Evolutionary conservation across 2,329 filamentous ascomycete genomes (phyloP), one percentile per base, ranked within the genome.

Genomic region (Colletotrichum musicola): DNA sequence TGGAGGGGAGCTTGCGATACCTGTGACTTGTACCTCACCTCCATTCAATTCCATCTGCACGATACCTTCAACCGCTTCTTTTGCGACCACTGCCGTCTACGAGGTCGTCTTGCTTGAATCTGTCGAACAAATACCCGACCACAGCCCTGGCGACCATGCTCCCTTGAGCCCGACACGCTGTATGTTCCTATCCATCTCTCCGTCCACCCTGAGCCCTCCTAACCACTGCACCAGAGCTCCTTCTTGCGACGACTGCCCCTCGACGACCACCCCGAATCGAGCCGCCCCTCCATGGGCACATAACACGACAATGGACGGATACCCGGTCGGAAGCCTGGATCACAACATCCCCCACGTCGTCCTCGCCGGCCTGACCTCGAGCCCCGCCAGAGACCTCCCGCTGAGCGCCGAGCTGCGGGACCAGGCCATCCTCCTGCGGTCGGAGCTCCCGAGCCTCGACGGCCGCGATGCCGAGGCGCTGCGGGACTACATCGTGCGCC

Each of bases 321-420:
- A 94, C 81, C 92, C 93, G 62, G 79, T 83, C 67, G 92, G 91
- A 80, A 97, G 95, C 83, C 85, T 97, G 79, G 89, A 91, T 78
- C 94, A 96, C 81, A 97, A 96, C 81, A 86, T 97, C 74, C 95
- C 95, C 42, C 86, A 97, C 65, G 82, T 98, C 70, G 84, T 97
- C 54, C 87, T 97, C 40, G 94, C 94, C 44, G 96, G 95, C 13
- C 86, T 98, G 5, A 70, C 77, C 81, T 76, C 77, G 77, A 72
- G 74, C 68, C 51, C 81, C 79, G 74, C 77, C 27, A 72, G 84
- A 72, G 76, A 83, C 72, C 78, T 83, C 67, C 75, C 81, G 61
- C 73, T 83, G 57, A 81, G 86, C 72, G 82, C 82, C 54, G 84
- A 84, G 60, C 83, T 92, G 47, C 85, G 87, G 74, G 87, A 88